Base-by-base conservation (phyloP, 305 asterid genomes). In the Rubia balearica region DNA sequence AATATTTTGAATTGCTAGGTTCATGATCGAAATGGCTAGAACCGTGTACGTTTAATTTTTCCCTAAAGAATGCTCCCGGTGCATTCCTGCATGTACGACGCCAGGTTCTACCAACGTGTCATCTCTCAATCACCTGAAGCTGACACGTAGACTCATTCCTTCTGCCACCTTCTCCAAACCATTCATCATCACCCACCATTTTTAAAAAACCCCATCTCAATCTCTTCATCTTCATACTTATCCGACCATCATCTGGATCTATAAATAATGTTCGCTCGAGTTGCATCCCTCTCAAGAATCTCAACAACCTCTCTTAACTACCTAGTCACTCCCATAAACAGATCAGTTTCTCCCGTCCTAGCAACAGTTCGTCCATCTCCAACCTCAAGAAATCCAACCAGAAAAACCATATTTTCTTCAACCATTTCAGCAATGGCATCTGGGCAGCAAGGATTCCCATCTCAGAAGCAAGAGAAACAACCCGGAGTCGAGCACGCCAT, bases 401-500 rank as follows among this genome's bases (percentile, higher is more conserved):
- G 66, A 5, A 61, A 61, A 16, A 56, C 30, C 61, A 61, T 17
- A 27, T 13, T 61, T 2, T 61, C 36, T 21, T 70, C 65, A 65
- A 71, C 83, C 81, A 73, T 84, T 53, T 80, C 79, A n/a, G 21
- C 16, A 11, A 89, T 89, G 96, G 89, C 90, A 2, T 76, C 92
- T 24, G 73, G 83, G 10, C 74, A 61, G 33, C 16, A n/a, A n/a
- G n/a, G n/a, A n/a, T n/a, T n/a, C n/a, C n/a, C n/a, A n/a, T n/a
- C n/a, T n/a, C n/a, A n/a, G n/a, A n/a, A n/a, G n/a, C n/a, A 90
- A 75, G 80, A 85, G 9, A 30, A 81, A 60, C 96, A 87, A 80
- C 98, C 96, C 4, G 91, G 96, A 0, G 85, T 87, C 70, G 87
- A 92, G 73, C 91, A 90, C 61, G 46, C 62, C 73, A 90, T 90